Base-by-base conservation (phyloP, 495 filamentous ascomycete species). In the Aspergillus haitiensis region DNA sequence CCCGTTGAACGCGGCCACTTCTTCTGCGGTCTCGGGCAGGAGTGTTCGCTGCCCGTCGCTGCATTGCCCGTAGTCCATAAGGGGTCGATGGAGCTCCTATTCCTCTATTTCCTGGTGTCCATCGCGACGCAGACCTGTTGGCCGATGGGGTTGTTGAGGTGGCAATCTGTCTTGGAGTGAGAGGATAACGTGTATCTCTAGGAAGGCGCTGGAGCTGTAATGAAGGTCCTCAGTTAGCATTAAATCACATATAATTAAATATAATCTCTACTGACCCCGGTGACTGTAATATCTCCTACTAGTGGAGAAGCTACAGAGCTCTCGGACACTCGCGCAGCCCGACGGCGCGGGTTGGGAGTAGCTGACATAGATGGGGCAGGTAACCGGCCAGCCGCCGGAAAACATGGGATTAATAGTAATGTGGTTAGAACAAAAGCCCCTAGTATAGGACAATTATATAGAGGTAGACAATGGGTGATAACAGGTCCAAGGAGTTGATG, bases 1-100 rank as follows among this genome's bases (percentile, higher is more conserved):
- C 89, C 46, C 89, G 82, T 66, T 88, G 85, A 59, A 87, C 76
- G 42, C 85, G 80, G 18, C 83, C 77, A 62, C 88, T 92, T 56
- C 81, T 81, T 52, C 90, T 78, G 4, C 88, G 81, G 52, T 82
- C 79, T n/a, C 82, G 78, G 27, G 82, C 87, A 31, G 90, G 89
- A 0, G 90, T 93, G 58, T 86, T 81, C n/a, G 86, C 88, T n/a
- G 87, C 83, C 39, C 88, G 84, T 46, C 90, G 85, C 62, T 91
- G 85, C 51, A 90, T 81, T 13, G 88, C 85, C 51, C 86, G 84
- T 53, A 88, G 81, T 31, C 85, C 88, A 76, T 92, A 86, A 0
- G 90, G 89, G 7, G 90, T 94, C 32, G 83, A 75, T 11, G 82
- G 84, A 40, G 80, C 78, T 31, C 66, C 70, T 7, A 53, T 61